Evolutionary conservation across 2,329 filamentous ascomycete species (phyloP), one percentile per base, ranked within the genome.

Genomic region (Verticillium alfalfae): DNA sequence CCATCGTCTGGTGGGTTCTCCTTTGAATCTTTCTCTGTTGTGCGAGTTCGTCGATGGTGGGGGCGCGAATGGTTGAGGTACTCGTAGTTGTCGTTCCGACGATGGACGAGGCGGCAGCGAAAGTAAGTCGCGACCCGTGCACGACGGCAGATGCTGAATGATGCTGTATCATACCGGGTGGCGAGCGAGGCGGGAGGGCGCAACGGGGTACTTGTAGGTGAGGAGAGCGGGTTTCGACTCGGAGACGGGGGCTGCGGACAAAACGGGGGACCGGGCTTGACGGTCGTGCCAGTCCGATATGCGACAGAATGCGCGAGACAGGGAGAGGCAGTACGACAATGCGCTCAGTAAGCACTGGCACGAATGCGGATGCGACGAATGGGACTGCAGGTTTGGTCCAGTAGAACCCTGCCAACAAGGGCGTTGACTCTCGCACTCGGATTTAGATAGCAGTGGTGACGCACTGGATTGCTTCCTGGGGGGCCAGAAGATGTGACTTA

Each of bases 91-190:
- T 13, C 22, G 31, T 52, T n/a, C 61, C 60, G n/a, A 65, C 54
- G 15, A 66, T 34, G n/a, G 63, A 61, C 22, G 64, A 69, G 26
- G 74, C 71, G 26, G 71, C 65, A 64, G 71, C 69, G 56, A 76
- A 62, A 49, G 70, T 69, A 64, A 80, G 68, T 63, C 77, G 78
- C 67, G 76, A 78, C 66, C 76, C 73, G 65, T 75, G 77, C 60
- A 78, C 66, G 63, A 79, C 66, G 67, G 72, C 72, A 59, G 74
- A 73, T 34, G 75, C 70, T 64, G 74, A 66, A 66, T 77, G 76
- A 67, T 71, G 72, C 68, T 75, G 81, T 70, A 81, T 76, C 80
- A 82, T 82, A 66, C 73, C 78, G 74, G 67, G 54, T 52, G 45
- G 45, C 45, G 45, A 26, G 18, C 45, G 45, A 52, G 45, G 18